Evolutionary conservation across 2,329 filamentous ascomycete species (phyloP).

Genomic region (Lizonia empirigonia): DNA sequence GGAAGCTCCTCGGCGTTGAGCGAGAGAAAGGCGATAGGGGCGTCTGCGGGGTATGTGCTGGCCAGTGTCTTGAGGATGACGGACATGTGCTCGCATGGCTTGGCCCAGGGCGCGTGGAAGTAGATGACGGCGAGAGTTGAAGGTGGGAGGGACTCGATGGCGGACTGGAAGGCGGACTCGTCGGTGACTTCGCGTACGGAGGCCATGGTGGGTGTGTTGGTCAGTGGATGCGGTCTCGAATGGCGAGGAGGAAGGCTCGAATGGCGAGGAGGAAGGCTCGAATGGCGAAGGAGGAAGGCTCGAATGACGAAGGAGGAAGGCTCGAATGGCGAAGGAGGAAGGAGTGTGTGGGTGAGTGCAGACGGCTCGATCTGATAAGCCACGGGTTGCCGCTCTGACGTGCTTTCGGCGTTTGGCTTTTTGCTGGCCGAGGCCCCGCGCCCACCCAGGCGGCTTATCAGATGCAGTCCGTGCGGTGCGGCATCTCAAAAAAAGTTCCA

Average conservation of each 20-base stretch:
- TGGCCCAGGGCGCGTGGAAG: slow-evolving; percentile 97
- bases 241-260: too few relatives aligned
- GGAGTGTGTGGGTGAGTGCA: background rate
- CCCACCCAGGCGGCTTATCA: slow-evolving; percentile 1
- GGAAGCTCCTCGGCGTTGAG: slow-evolving; percentile 94
- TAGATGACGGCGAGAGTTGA: slow-evolving; percentile 82
- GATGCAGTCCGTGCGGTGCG: slow-evolving; percentile 10
- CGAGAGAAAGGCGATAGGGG: slow-evolving; percentile 81
- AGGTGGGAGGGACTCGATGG: slow-evolving; percentile 69
- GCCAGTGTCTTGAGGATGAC: slow-evolving; percentile 85
- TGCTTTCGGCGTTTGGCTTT: slow-evolving; percentile 26
- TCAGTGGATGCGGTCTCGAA: too few relatives aligned
- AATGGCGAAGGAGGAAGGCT: too few relatives aligned
- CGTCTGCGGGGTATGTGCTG: slow-evolving; percentile 75
- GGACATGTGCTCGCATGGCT: slow-evolving; percentile 92
- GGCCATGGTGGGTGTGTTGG: slow-evolving; percentile 41
- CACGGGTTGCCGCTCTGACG: slow-evolving; percentile 28
- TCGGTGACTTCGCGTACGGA: slow-evolving; percentile 77
- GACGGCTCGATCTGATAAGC: slow-evolving; percentile 30
- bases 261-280: too few relatives aligned
- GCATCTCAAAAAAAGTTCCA: slow-evolving; percentile 14
- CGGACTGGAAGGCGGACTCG: slow-evolving; percentile 73
- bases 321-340: too few relatives aligned
- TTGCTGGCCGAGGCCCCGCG: background rate
- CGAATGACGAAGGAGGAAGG: too few relatives aligned